Evolutionary conservation across 441 rosid genomes (phyloP), one percentile per base, ranked within the genome.

Genomic region (Populus hybrid): DNA sequence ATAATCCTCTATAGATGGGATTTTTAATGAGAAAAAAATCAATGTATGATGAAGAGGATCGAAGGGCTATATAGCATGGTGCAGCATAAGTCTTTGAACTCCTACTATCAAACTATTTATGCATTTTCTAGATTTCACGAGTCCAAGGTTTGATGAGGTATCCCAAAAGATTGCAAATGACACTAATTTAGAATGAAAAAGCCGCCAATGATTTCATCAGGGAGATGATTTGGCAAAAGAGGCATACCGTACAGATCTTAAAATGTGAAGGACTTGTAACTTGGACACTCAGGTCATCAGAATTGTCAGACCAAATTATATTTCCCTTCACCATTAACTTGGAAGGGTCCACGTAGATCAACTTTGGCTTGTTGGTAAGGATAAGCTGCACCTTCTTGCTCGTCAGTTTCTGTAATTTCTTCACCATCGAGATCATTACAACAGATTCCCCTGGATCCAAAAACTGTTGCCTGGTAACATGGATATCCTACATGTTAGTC

Each of bases 361-460:
- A 83, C 82, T 86, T 94, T 23, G 99, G 99, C 79, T 94, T 96
- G 88, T 91, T 92, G 73, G 99, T 96, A 61, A 96, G 98, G 80
- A 96, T 94, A 68, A 96, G 97, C 85, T 96, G 99, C 88, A 96
- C 98, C 82, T 96, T 96, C 88, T 96, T 94, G 90, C 91, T 96
- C 5, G 98, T 88, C 82, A 94, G 65, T 81, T 96, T 96, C 85
- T 88, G 94, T 73, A 96, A 81, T 87, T 92, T 94, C 91, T 94
- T 96, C 85, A 96, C 97, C 85, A 91, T 91, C 40, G 99, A 92
- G 86, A 96, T 96, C 99, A 96, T 96, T 28, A 94, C 80, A 83
- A 96, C 94, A 16, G 98, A 92, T 84, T 96, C 99, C 79, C 98
- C 98, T 0, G 88, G 95, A 74, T 94, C 99, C 86, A 96, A 83